Percentiles rank a stretch among this genome's conserved stretches.
Evolutionary conservation across 495 filamentous ascomycete genomes (phyloP).

Genomic region (Cenococcum geophilum): DNA sequence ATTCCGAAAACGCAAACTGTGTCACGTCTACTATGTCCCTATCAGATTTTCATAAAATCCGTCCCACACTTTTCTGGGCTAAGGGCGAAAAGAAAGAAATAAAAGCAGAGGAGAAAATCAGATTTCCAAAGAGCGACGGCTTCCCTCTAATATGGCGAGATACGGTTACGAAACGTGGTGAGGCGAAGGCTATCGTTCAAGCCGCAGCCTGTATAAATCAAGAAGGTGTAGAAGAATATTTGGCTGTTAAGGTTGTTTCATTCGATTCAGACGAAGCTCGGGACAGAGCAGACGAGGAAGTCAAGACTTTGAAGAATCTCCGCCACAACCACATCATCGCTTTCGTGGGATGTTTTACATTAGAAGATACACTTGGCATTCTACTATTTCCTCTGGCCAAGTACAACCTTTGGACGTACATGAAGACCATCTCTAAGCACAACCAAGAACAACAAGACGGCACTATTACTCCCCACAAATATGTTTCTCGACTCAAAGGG

Average conservation of each 20-base stretch:
- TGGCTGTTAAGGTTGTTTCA: background rate
- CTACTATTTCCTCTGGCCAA: conserved; percentile 3
- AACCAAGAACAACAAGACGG: background rate
- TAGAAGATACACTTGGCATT: background rate
- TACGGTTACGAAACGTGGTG: background rate
- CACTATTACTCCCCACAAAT: background rate
- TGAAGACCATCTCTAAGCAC: background rate
- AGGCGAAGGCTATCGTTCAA: background rate
- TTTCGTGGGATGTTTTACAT: background rate
- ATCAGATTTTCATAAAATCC: background rate
- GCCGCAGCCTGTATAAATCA: background rate
- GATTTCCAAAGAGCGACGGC: background rate
- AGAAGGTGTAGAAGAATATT: background rate
- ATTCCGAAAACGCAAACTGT: background rate
- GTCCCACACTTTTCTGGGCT: background rate
- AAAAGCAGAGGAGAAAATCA: background rate
- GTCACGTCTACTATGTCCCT: background rate
- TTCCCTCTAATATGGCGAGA: conserved; percentile 2
- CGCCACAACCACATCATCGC: conserved; percentile 2
- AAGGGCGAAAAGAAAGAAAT: background rate
- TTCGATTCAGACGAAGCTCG: background rate
- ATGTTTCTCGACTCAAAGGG: background rate
- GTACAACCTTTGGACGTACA: conserved; percentile 2
- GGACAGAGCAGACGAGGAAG: background rate
- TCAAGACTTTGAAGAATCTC: conserved; percentile 1